phyloP scores from a whole-genome alignment of 148 eudicot species.

The Polygonum aviculare region DNA sequence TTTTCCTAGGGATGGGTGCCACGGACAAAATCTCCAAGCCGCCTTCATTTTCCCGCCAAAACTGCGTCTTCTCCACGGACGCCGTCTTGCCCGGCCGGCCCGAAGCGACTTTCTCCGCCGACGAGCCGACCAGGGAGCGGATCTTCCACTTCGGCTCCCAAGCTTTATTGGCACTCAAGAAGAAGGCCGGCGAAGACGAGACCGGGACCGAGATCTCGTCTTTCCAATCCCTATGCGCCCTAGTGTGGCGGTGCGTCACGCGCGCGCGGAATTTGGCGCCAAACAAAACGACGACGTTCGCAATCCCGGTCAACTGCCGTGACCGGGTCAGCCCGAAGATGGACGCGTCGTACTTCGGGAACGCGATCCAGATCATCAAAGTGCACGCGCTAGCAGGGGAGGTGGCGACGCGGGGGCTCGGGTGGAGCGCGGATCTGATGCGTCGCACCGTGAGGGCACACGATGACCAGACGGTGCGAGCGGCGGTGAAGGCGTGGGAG shows the following conservation, averaged over 20 bases:
- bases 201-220: conserved; percentile 48
- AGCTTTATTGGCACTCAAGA: conserved; percentile 36
- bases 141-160: conserved; percentile 54
- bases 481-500: conserved; percentile 50
- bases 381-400: conserved; percentile 46
- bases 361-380: conserved; percentile 72
- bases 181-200: conserved; percentile 29
- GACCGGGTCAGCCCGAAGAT: conserved; percentile 66
- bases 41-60: conserved; percentile 22
- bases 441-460: conserved; percentile 42
- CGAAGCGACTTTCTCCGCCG: conserved; percentile 7
- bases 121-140: conserved; percentile 39
- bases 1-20: conserved; percentile 9
- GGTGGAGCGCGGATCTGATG: conserved; percentile 76
- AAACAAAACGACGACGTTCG: conserved; percentile 42
- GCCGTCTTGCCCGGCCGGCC: conserved; percentile 34
- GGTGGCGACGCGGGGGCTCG: conserved; percentile 29
- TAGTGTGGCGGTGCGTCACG: conserved; percentile 64
- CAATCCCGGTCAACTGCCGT: conserved; percentile 77
- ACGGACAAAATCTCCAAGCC: conserved; percentile 11
- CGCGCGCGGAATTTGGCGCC: conserved; percentile 49
- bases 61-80: conserved; percentile 15
- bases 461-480: conserved; percentile 40
- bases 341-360: conserved; percentile 56
- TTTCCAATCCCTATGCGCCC: conserved; percentile 54